Evolutionary conservation across 2,329 filamentous ascomycete species (phyloP), one percentile per base, ranked within the genome.

Genomic region (Alternaria sp.): DNA sequence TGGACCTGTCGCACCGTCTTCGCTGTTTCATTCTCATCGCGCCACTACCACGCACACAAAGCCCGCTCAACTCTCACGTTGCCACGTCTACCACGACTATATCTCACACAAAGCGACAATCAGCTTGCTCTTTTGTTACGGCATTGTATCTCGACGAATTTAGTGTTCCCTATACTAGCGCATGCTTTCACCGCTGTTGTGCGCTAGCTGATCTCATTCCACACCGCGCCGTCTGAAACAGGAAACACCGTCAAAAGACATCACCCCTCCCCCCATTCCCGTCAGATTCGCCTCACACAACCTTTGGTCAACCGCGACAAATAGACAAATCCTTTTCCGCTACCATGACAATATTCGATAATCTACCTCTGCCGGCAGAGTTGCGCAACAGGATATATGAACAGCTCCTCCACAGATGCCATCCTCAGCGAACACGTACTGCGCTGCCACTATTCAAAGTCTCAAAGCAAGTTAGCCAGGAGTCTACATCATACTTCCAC

Each of bases 401-500:
- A 8, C 21, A 59, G 29, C 36, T 71, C 6, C 29, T 64, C 45
- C 21, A 31, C 21, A n/a, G 41, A n/a, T 29, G 26, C 36, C 24
- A 50, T 17, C 14, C 14, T 14, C 40, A 26, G 11, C 39, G 29
- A 24, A 31, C 28, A 36, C 14, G n/a, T 34, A 34, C 57, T 14
- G 37, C 39, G 8, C 50, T 66, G 8, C 58, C 60, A 5, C 11
- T 71, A 5, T 61, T 70, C 50, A 36, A 29, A 9, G 58, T 65
- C 44, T 71, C 62, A 17, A 59, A 56, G 29, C 51, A 58, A 21
- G 7, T 71, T 3, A 61, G 69, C 31, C 6, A 58, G 3, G 69
- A 73, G 52, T 59, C 63, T 8, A 52, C 65, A 1, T 66, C 69
- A 7, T 66, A 67, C 55, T 71, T 68, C 42, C 71, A 71, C 58